Percentiles rank a stretch among this genome's conserved stretches.
These are phyloP conservation scores for Boechera divaricarpa DNA, from an alignment of 345 rosid genomes.

Conservation along the genomic window DNA sequence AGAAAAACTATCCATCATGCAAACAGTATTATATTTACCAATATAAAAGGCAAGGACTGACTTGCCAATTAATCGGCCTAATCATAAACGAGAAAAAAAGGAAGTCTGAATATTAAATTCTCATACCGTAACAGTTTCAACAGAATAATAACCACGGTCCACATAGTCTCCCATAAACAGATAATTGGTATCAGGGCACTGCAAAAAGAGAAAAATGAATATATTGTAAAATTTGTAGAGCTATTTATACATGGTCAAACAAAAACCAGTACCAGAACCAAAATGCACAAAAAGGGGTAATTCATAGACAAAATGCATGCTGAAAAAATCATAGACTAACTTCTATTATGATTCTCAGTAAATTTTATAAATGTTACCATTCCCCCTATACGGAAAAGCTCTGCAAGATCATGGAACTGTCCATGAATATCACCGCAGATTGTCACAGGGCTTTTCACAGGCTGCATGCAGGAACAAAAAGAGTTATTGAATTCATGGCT, in stretches of 20 bases:
- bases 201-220: slow-evolving; percentile 32
- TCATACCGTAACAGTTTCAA: slow-evolving; percentile 93
- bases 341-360: slow-evolving; percentile 6
- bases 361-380: slow-evolving; percentile 55
- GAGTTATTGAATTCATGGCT: slow-evolving; percentile 1
- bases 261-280: slow-evolving; percentile 5
- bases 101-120: neutral
- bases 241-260: neutral
- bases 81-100: neutral
- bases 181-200: slow-evolving; percentile 98
- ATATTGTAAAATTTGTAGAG: slow-evolving; percentile 5
- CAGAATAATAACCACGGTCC: slow-evolving; percentile 96
- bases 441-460: slow-evolving; percentile 95
- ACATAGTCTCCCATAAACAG: slow-evolving; percentile 98
- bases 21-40: neutral
- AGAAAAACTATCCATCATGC: neutral
- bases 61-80: slow-evolving; percentile 1
- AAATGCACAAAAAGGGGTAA: slow-evolving; percentile 21
- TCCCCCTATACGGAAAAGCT: slow-evolving; percentile 96
- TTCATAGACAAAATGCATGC: slow-evolving; percentile 8
- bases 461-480: slow-evolving; percentile 52
- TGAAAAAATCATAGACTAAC: neutral
- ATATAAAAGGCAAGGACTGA: slow-evolving; percentile 5
- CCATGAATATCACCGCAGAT: slow-evolving; percentile 98
- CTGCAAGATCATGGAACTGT: slow-evolving; percentile 98